phyloP scores from a whole-genome alignment of 371 early-diverging fungal species.

The Lichtheimia corymbifera region DNA sequence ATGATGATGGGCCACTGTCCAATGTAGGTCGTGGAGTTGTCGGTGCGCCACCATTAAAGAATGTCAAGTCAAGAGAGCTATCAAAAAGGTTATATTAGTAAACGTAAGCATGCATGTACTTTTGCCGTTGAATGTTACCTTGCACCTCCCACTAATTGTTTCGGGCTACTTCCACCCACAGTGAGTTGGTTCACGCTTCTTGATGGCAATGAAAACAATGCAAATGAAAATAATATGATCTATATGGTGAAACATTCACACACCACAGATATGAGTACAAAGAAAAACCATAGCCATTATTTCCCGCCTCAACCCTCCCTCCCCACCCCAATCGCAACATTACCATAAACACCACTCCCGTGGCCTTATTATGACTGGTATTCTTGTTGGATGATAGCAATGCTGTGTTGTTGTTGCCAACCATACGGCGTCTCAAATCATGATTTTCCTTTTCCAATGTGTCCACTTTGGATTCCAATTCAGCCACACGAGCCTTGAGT shows the following conservation, averaged over 20 bases:
- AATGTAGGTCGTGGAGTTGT: neutral
- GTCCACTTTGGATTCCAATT: slow-evolving; percentile 56
- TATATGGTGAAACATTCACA: slow-evolving; percentile 16
- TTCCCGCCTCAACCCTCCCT: neutral
- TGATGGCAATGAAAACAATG: slow-evolving; percentile 59
- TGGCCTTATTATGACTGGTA: slow-evolving; percentile 37
- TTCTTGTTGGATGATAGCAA: slow-evolving; percentile 13
- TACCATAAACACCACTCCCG: slow-evolving; percentile 76
- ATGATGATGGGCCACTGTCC: slow-evolving; percentile 7
- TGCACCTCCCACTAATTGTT: neutral
- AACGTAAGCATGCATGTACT: neutral
- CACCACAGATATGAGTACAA: slow-evolving; percentile 1
- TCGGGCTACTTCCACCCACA: slow-evolving; percentile 47
- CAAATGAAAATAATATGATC: slow-evolving; percentile 67
- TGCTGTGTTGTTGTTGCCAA: neutral
- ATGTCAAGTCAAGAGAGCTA: no score
- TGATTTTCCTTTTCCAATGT: slow-evolving; percentile 41
- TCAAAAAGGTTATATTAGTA: neutral
- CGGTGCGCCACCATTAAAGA: no score
- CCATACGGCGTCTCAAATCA: slow-evolving; percentile 21
- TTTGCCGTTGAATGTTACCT: neutral
- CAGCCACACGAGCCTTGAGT: slow-evolving; percentile 54
- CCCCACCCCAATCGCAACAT: slow-evolving; percentile 3
- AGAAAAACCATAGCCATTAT: neutral
- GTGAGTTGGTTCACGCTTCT: slow-evolving; percentile 47